Percentiles rank a stretch among this genome's conserved stretches.
phyloP scores from a whole-genome alignment of 345 rosid genomes.

The Populus ilicifolia region DNA sequence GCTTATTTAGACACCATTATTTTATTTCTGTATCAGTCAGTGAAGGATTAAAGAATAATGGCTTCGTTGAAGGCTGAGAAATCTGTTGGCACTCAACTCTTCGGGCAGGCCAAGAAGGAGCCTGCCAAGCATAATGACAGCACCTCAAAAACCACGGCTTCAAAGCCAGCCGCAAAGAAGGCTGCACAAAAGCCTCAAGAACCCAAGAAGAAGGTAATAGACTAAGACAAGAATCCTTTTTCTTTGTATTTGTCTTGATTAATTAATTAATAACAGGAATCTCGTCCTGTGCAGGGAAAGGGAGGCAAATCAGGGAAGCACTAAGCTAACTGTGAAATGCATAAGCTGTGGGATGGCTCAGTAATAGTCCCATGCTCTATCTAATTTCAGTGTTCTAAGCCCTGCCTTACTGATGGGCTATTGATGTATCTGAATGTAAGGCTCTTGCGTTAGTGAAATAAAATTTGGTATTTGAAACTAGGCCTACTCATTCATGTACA shows the following conservation, averaged over 20 bases:
- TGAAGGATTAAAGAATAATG: conserved; percentile 11
- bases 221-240: background rate
- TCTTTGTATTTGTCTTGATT: background rate
- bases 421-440: background rate
- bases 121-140: conserved; percentile 24
- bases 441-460: conserved; percentile 1
- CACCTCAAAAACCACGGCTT: conserved; percentile 24
- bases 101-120: conserved; percentile 39
- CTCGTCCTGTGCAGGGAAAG: conserved; percentile 7
- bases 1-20: background rate
- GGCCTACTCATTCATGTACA: background rate
- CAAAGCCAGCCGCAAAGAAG: conserved; percentile 47
- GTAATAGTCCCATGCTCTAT: background rate
- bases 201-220: conserved; percentile 47
- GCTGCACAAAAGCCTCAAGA: conserved; percentile 42
- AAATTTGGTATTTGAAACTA: background rate
- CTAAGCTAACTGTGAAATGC: background rate
- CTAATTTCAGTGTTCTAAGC: background rate
- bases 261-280: background rate
- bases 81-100: conserved; percentile 37
- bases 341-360: background rate
- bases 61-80: conserved; percentile 41
- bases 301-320: conserved; percentile 23
- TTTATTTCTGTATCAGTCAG: background rate
- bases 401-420: background rate